Evolutionary conservation across 768 basidiomycete genomes (phyloP).

Genomic region (Leccinum pellstonianum): DNA sequence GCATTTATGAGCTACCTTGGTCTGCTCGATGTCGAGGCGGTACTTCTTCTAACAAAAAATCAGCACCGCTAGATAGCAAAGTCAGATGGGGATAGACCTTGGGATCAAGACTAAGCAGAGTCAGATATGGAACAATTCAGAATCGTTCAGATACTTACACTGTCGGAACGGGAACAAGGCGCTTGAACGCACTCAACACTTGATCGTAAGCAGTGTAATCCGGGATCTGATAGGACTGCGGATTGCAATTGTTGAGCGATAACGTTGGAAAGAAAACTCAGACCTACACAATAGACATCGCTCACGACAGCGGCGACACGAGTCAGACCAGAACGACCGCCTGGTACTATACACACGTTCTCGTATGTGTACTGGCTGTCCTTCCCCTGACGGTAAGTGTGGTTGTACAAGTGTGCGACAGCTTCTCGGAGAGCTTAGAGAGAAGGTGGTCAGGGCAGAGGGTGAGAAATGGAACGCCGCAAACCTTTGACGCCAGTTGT

Average conservation of each 20-base stretch:
- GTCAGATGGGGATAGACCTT: conserved; percentile 31
- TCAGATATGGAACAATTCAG: conserved; percentile 1
- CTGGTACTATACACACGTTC: conserved; percentile 94
- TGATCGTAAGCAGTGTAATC: conserved; percentile 92
- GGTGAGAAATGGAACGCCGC: conserved; percentile 4
- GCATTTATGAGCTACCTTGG: conserved; percentile 46
- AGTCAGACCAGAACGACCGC: conserved; percentile 86
- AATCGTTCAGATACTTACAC: conserved; percentile 49
- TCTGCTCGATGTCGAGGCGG: conserved; percentile 74
- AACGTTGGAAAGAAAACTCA: not conserved
- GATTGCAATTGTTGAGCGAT: not conserved
- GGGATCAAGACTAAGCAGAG: conserved; percentile 42
- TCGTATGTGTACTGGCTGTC: conserved; percentile 84
- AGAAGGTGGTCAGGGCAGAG: conserved; percentile 4
- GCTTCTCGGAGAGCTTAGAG: conserved; percentile 74
- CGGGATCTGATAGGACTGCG: conserved; percentile 82
- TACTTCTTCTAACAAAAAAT: conserved; percentile 54
- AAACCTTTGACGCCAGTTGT: conserved; percentile 87
- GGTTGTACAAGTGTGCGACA: conserved; percentile 88
- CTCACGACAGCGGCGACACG: conserved; percentile 90
- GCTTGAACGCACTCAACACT: conserved; percentile 80
- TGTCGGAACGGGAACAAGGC: conserved; percentile 88
- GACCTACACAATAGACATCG: conserved; percentile 76
- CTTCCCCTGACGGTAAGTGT: conserved; percentile 80
- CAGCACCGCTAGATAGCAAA: conserved; percentile 4